Conservation (phyloP, 1,284 basidiomycete species). For the Ceratobasidium sp. region DNA sequence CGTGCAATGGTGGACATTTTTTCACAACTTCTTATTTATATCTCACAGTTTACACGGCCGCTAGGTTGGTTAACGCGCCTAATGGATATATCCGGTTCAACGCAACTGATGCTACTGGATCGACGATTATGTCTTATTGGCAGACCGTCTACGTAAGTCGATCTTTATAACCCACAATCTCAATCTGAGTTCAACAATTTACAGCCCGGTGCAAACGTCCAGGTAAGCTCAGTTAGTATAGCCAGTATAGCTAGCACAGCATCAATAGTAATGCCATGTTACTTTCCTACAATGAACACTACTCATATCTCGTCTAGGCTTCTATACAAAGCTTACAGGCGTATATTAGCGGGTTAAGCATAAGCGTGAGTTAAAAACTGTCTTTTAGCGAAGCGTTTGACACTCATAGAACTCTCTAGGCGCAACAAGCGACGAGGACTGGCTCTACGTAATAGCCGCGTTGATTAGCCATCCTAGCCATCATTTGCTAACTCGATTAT, state of each 20-base stretch:
- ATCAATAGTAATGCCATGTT: slow-evolving; percentile 1
- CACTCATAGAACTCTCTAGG: no score
- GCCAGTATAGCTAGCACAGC: background rate
- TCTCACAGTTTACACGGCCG: no score
- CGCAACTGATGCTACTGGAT: background rate
- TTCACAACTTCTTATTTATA: no score
- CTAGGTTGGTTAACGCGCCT: background rate
- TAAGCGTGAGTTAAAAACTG: background rate
- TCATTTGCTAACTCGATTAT: no score
- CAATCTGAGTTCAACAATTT: no score
- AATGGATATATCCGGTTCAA: slow-evolving; percentile 9
- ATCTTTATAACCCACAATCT: background rate
- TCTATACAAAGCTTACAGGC: background rate
- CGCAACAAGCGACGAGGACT: background rate
- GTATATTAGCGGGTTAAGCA: no score
- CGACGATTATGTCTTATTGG: background rate
- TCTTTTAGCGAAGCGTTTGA: background rate
- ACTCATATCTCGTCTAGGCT: background rate
- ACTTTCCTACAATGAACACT: background rate
- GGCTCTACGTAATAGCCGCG: background rate
- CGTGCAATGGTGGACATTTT: slow-evolving; percentile 17
- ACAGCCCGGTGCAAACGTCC: background rate
- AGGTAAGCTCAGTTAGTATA: background rate
- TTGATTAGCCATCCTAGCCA: no score
- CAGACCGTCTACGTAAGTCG: slow-evolving; percentile 4